A percentile compares a stretch with the other conserved stretches of the same genome.
Conservation (phyloP, 805 yeast species). For the Millerozyma acaciae region DNA sequence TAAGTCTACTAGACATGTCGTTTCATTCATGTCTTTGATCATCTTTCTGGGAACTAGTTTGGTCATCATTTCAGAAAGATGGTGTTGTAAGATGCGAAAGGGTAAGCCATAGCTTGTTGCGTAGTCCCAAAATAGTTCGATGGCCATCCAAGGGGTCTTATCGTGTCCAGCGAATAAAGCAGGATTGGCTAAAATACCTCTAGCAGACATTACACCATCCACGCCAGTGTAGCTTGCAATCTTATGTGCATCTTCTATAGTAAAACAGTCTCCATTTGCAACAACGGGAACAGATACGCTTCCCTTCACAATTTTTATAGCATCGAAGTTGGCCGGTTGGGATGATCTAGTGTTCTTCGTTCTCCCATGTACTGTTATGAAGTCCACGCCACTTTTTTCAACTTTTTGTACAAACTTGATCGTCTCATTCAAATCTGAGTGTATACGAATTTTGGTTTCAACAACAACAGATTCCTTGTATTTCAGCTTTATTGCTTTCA, state of each 20-base stretch:
- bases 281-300: conserved; percentile 70
- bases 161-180: conserved; percentile 75
- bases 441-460: conserved; percentile 91
- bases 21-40: conserved; percentile 57
- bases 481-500: conserved; percentile 69
- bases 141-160: conserved; percentile 84
- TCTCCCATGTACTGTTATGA: conserved; percentile 92
- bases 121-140: conserved; percentile 79
- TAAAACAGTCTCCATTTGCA: conserved; percentile 96
- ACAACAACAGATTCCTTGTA: conserved; percentile 71
- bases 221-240: conserved; percentile 68
- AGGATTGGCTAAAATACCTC: conserved; percentile 85
- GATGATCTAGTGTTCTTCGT: conserved; percentile 82
- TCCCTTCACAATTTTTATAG: conserved; percentile 62
- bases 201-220: conserved; percentile 93
- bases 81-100: conserved; percentile 81
- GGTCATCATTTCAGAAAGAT: conserved; percentile 81
- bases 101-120: conserved; percentile 81
- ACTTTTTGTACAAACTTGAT: conserved; percentile 65
- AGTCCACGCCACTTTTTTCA: conserved; percentile 87
- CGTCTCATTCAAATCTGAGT: conserved; percentile 70
- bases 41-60: conserved; percentile 33
- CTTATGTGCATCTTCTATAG: conserved; percentile 54
- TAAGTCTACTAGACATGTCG: conserved; percentile 55
- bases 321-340: conserved; percentile 77